Conservation (phyloP, 768 basidiomycete species). For the Suillus lakei region DNA sequence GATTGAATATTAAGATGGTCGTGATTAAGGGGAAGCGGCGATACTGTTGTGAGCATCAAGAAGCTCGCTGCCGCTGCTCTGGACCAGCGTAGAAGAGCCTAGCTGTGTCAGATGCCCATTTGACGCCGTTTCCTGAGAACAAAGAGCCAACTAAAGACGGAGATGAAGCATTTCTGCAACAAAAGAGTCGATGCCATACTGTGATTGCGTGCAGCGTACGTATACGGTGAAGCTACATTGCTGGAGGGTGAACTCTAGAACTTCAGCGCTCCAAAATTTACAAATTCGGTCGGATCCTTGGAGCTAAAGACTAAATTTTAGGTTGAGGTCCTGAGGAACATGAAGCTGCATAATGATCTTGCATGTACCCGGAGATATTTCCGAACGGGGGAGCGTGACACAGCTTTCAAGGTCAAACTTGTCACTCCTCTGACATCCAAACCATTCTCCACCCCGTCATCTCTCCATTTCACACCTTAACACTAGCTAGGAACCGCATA, state of each 20-base stretch:
- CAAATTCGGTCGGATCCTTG: neutral
- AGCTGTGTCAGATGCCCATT: neutral
- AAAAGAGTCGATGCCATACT: neutral
- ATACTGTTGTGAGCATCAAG: neutral
- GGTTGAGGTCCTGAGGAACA: neutral
- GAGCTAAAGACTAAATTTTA: neutral
- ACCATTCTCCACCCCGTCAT: neutral
- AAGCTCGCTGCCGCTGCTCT: neutral
- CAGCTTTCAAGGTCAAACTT: conserved; percentile 14
- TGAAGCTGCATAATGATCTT: neutral
- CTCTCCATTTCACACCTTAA: neutral
- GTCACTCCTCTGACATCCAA: conserved; percentile 6
- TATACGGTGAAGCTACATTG: neutral
- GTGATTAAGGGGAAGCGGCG: neutral
- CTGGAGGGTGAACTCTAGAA: neutral
- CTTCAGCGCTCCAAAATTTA: neutral
- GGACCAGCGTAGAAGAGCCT: neutral
- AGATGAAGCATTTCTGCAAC: neutral
- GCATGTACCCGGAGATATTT: neutral
- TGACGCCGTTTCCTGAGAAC: neutral
- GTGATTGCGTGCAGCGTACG: neutral
- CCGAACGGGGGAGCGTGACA: conserved; percentile 6
- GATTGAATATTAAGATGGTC: neutral
- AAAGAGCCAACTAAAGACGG: neutral
- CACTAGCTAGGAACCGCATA: neutral